Evolutionary conservation across 2,329 filamentous ascomycete species (phyloP).

Genomic region (Pezicula neosporulosa): DNA sequence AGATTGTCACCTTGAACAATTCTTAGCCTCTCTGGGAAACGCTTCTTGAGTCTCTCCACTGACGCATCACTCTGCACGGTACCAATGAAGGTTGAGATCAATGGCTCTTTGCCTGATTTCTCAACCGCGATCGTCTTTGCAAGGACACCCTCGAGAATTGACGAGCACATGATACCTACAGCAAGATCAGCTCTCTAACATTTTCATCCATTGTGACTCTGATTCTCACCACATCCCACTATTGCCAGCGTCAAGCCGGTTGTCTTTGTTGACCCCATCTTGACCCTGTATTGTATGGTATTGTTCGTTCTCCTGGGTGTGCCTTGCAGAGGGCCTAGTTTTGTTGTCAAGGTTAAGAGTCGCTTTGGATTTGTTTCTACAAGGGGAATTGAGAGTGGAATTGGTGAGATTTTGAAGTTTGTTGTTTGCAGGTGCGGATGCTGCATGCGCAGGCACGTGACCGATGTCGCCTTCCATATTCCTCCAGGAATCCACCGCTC

Average conservation of each 20-base stretch:
- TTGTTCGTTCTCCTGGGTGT: not conserved
- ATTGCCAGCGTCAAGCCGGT: slow-evolving; percentile 14
- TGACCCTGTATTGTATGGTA: not conserved
- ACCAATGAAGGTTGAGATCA: slow-evolving; percentile 32
- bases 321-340: no score
- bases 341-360: no score
- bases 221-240: slow-evolving; percentile 19
- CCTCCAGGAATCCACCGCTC: not conserved
- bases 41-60: slow-evolving; percentile 27
- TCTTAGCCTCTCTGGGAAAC: slow-evolving; percentile 27
- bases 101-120: slow-evolving; percentile 10
- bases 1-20: slow-evolving; percentile 56
- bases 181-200: slow-evolving; percentile 4
- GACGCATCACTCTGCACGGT: slow-evolving; percentile 38
- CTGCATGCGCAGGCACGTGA: not conserved
- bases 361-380: no score
- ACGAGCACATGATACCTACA: slow-evolving; percentile 23
- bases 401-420: not conserved
- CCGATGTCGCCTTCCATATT: not conserved
- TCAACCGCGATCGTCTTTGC: slow-evolving; percentile 11
- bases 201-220: slow-evolving; percentile 11
- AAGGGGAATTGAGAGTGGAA: no score
- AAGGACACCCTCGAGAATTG: slow-evolving; percentile 23
- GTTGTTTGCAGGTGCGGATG: not conserved
- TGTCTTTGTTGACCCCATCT: not conserved